phyloP scores from a whole-genome alignment of 495 filamentous ascomycete species.

The Darksidea phi region DNA sequence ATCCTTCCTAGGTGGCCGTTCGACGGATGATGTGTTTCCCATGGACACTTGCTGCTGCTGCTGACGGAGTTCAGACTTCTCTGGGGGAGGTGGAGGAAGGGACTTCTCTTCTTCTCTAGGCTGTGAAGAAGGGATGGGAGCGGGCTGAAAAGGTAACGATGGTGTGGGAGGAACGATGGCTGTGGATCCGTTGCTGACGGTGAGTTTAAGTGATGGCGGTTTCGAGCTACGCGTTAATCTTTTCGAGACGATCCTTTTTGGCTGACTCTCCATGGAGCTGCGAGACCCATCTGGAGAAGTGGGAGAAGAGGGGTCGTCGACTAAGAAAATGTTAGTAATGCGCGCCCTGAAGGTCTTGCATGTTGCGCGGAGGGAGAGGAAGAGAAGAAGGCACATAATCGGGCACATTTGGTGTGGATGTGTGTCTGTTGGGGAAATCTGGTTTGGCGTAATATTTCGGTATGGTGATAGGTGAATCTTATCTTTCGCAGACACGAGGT shows the following conservation, averaged over 20 bases:
- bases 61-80: constrained; percentile 25
- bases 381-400: not conserved
- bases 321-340: constrained; percentile 7
- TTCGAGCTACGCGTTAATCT: constrained; percentile 31
- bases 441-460: too few relatives aligned
- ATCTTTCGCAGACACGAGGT: not conserved
- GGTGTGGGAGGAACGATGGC: constrained; percentile 23
- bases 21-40: constrained; percentile 19
- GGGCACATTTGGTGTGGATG: too few relatives aligned
- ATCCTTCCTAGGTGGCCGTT: constrained; percentile 2
- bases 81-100: constrained; percentile 32
- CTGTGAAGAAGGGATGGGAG: not conserved
- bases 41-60: constrained; percentile 4
- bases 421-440: too few relatives aligned
- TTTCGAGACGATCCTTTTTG: constrained; percentile 22
- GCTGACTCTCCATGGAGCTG: constrained; percentile 12
- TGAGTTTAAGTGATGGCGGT: constrained; percentile 31
- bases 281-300: not conserved
- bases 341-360: not conserved
- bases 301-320: constrained; percentile 23
- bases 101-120: constrained; percentile 7
- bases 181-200: constrained; percentile 35
- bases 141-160: constrained; percentile 1
- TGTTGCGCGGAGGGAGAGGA: not conserved
- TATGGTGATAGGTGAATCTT: not conserved